Conservation (phyloP, 345 rosid species). For the Arabis hirsuta region DNA sequence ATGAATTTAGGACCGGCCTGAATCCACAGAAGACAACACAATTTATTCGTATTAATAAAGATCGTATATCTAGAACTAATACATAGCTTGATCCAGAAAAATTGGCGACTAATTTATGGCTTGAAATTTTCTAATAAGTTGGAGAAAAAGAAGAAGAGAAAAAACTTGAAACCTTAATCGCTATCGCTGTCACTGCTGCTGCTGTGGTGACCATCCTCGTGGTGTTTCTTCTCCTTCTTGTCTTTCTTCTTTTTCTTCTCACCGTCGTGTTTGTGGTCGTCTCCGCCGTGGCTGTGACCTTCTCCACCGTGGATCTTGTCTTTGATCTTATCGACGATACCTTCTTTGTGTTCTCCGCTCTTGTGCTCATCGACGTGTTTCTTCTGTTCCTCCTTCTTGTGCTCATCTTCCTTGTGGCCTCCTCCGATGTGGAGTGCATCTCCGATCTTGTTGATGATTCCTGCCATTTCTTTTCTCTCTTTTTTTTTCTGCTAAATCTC, state of each 20-base stretch:
- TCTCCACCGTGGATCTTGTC: conserved; percentile 55
- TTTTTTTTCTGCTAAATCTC: background rate
- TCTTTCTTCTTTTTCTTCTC: conserved; percentile 56
- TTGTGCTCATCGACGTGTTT: conserved; percentile 41
- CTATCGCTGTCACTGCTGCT: conserved; percentile 69
- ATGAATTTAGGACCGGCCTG: background rate
- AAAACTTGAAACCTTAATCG: conserved; percentile 30
- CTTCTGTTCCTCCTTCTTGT: conserved; percentile 50
- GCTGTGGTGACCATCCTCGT: conserved; percentile 50
- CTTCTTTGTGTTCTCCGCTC: conserved; percentile 55
- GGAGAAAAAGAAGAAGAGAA: background rate
- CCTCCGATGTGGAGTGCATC: conserved; percentile 77
- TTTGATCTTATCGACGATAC: conserved; percentile 48
- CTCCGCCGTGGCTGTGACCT: conserved; percentile 29
- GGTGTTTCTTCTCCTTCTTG: conserved; percentile 51
- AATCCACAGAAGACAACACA: background rate
- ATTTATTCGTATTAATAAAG: background rate
- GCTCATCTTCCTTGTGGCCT: conserved; percentile 43
- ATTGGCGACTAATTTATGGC: no score
- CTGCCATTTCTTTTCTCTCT: conserved; percentile 47
- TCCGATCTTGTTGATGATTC: conserved; percentile 65
- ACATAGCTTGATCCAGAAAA: no score
- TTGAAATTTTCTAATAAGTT: no score
- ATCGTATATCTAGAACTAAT: no score
- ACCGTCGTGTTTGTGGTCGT: conserved; percentile 35